Base-by-base conservation (phyloP, 1,284 basidiomycete genomes). In the Naganishia cerealis region DNA sequence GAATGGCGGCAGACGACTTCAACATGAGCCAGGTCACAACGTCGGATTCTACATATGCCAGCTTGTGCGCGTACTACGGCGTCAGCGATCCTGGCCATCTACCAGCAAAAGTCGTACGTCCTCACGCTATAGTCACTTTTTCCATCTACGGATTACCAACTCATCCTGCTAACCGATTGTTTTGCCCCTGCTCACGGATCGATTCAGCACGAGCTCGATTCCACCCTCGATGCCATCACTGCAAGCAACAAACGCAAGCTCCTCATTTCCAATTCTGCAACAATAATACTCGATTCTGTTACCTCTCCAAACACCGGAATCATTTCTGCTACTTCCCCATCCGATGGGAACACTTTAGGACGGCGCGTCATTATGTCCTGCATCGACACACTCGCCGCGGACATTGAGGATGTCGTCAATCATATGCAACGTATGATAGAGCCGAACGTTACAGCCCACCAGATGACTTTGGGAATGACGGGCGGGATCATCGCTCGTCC, bases 231-330 rank as follows among this genome's bases (percentile, higher is more conserved):
- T n/a, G 70, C 74, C 1, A 68, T 73, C 15, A 70, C 73, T 42
- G 72, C 75, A 10, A 71, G 71, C 38, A 78, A 78, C 65, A 77
- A 83, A 4, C 84, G 88, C 66, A 89, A 92, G 81, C 88, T 88
- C 73, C 85, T 90, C 0, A 82, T 91, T 6, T 89, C 88, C 1
- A 83, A 85, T 33, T 85, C 91, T 18, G 82, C 87, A 2, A 77
- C 90, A 48, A 87, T 91, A 18, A 90, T 92, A 74, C 77, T 83
- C 4, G 85, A 87, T 1, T 89, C 88, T 7, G 83, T 65, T 24
- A 21, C 38, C 36, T 24, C 36, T 0, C 21, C 21, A 12, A n/a
- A 24, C 12, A 18, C 40, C 1, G n/a, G 42, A 40, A 16, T 18
- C 15, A 40, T 3, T 4, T 36, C 7, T 24, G 15, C 55, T 1